Evolutionary conservation across 2,329 filamentous ascomycete genomes (phyloP), one percentile per base, ranked within the genome.

Genomic region (Bipolaris gigantea): DNA sequence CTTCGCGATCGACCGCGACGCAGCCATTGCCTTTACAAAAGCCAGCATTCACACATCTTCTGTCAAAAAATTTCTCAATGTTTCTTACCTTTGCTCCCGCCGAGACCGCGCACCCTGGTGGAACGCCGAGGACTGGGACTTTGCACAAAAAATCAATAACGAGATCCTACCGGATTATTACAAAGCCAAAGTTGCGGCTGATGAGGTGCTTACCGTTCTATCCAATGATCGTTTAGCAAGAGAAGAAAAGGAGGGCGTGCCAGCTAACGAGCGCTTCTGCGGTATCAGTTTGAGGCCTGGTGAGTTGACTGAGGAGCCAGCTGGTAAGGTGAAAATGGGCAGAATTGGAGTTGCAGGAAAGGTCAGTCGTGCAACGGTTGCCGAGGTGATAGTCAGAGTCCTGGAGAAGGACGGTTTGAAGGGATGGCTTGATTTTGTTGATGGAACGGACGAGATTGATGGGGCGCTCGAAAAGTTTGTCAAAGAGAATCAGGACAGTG

Each of bases 361-460:
- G 53, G 76, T 81, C 25, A 76, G 74, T 25, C 73, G 82, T 34
- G 80, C 76, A 58, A 79, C 81, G 62, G 81, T 83, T 41, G 82
- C 81, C 5, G 73, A 77, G 61, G 77, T 80, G 38, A 77, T 81
- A 39, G 79, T 78, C 61, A 69, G 65, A 57, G 72, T 82, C 56
- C 62, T 84, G 67, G 79, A 78, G 16, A 75, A 76, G 11, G 75
- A 75, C 19, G 79, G 79, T 60, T 76, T 74, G 21, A 75, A 74
- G 35, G 81, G 82, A 0, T 84, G 81, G 80, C 74, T 78, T 65
- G 82, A 84, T 75, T 66, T 84, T 57, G 56, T 83, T 41, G 76
- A 79, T 61, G 82, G 81, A 3, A 73, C 81, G 18, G 77, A 81
- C 53, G 65, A 62, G 0, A 73, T 82, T 42, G 73, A 73, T 6